Evolutionary conservation across 768 basidiomycete genomes (phyloP).

Genomic region (Hericium erinaceus): DNA sequence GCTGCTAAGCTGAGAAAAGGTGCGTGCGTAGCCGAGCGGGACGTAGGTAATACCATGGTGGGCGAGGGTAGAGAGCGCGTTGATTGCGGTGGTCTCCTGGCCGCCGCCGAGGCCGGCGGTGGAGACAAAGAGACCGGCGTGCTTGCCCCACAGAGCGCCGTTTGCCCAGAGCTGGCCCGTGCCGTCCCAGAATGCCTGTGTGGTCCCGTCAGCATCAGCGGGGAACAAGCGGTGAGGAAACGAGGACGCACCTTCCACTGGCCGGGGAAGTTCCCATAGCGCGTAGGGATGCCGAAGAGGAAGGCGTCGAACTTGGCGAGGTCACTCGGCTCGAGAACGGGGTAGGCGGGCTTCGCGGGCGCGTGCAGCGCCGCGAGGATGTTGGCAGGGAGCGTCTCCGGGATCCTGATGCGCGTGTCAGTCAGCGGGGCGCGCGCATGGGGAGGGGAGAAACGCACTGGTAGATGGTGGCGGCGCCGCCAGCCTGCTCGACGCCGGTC

Average conservation of each 20-base stretch:
- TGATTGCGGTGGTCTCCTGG: constrained; percentile 56
- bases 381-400: constrained; percentile 70
- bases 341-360: constrained; percentile 62
- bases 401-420: constrained; percentile 36
- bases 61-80: constrained; percentile 43
- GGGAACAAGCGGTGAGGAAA: background rate
- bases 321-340: constrained; percentile 46
- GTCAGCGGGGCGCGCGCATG: background rate
- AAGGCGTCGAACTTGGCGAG: constrained; percentile 60
- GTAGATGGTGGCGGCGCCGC: constrained; percentile 35
- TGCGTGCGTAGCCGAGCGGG: constrained; percentile 58
- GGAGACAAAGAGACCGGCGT: constrained; percentile 64
- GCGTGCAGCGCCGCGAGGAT: constrained; percentile 63
- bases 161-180: constrained; percentile 58
- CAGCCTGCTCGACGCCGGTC: constrained; percentile 31
- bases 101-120: constrained; percentile 71
- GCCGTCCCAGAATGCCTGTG: constrained; percentile 63
- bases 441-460: constrained; percentile 28
- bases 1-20: constrained; percentile 33
- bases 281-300: constrained; percentile 70
- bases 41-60: constrained; percentile 72
- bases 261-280: constrained; percentile 72
- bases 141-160: constrained; percentile 64
- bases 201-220: background rate
- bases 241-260: constrained; percentile 57